Evolutionary conservation across 441 rosid genomes (phyloP).

Genomic region (Corymbia citriodora): DNA sequence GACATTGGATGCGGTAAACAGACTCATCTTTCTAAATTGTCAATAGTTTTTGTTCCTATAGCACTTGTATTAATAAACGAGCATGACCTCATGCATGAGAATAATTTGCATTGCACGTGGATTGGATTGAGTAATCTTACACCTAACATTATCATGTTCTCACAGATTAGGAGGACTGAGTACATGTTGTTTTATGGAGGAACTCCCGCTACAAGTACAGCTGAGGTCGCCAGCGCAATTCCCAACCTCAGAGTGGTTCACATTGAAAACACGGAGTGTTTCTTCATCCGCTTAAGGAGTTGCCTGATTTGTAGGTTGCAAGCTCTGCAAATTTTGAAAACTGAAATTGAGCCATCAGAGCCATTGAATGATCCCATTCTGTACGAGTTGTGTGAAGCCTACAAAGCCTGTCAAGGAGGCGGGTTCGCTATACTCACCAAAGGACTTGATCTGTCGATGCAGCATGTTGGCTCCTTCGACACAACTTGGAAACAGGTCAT

Average conservation of each 20-base stretch:
- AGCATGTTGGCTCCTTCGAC: background rate
- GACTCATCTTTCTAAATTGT: background rate
- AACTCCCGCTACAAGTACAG: background rate
- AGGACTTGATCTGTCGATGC: background rate
- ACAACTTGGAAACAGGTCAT: background rate
- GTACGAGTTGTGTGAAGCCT: background rate
- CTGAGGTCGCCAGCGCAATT: background rate
- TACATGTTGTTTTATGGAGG: background rate
- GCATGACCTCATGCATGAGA: background rate
- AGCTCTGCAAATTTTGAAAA: background rate
- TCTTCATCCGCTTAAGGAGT: background rate
- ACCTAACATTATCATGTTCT: background rate
- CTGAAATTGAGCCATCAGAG: background rate
- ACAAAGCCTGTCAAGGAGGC: background rate
- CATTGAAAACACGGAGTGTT: background rate
- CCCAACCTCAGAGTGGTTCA: background rate
- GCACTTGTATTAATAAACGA: background rate
- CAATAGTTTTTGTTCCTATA: background rate
- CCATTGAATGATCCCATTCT: background rate
- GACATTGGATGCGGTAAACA: background rate
- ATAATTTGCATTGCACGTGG: background rate
- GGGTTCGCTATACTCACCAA: background rate
- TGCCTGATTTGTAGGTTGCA: background rate
- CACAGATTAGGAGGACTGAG: background rate
- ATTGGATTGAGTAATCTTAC: background rate